Evolutionary conservation across 2,329 filamentous ascomycete genomes (phyloP).

Genomic region (Aaosphaeria pasadenensis): DNA sequence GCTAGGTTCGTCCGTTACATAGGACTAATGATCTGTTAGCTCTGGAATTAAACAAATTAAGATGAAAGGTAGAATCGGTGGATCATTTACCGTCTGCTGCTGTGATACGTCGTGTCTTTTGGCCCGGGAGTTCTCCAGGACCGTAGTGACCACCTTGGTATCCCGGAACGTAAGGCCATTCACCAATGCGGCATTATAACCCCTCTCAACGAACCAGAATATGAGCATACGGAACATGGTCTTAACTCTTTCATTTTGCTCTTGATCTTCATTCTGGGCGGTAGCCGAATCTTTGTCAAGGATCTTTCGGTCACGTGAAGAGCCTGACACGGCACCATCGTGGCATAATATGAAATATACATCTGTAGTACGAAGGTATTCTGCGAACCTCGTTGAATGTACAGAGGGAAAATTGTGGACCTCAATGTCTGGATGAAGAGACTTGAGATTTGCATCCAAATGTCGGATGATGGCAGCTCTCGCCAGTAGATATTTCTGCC

Average conservation of each 20-base stretch:
- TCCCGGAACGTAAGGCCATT: conserved; percentile 63
- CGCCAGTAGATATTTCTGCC: conserved; percentile 59
- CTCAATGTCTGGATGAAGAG: conserved; percentile 39
- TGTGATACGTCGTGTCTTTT: background rate
- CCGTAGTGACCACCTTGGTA: conserved; percentile 52
- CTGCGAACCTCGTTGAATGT: conserved; percentile 49
- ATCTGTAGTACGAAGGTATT: conserved; percentile 54
- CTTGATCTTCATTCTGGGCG: conserved; percentile 13
- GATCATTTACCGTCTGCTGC: conserved; percentile 6
- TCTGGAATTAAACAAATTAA: background rate
- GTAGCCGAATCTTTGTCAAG: conserved; percentile 14
- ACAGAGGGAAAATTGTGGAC: conserved; percentile 50
- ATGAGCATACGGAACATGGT: conserved; percentile 49
- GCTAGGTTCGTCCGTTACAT: background rate
- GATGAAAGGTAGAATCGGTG: background rate
- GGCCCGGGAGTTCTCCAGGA: conserved; percentile 11
- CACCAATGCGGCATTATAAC: conserved; percentile 61
- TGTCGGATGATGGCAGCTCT: conserved; percentile 65
- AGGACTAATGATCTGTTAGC: background rate
- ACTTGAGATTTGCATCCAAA: conserved; percentile 47
- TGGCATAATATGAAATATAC: conserved; percentile 69
- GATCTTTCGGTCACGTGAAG: conserved; percentile 16
- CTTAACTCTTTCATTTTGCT: conserved; percentile 18
- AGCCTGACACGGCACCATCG: conserved; percentile 50
- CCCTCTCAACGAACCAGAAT: conserved; percentile 52